Percentiles rank a stretch among this genome's conserved stretches.
Evolutionary conservation across 768 basidiomycete species (phyloP).

Genomic region (Psilocybe subaeruginosa): DNA sequence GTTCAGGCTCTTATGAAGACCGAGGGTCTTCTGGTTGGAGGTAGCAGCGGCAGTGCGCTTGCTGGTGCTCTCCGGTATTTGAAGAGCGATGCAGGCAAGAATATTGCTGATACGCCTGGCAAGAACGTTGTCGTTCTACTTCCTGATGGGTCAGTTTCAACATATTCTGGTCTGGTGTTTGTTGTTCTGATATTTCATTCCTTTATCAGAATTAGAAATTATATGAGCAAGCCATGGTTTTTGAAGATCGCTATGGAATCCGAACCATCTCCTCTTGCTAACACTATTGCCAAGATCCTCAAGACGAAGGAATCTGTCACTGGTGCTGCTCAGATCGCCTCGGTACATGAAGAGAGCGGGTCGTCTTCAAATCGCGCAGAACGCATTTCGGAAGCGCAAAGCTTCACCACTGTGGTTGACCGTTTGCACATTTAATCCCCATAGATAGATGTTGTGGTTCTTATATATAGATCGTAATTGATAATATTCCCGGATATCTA

Average conservation of each 20-base stretch:
- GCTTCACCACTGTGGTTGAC: no score
- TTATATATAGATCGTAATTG: no score
- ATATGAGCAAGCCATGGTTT: conserved; percentile 96
- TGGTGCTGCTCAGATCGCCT: neutral
- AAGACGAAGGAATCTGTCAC: conserved; percentile 14
- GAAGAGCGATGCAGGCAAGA: conserved; percentile 65
- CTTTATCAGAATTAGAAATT: conserved; percentile 76
- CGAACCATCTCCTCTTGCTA: conserved; percentile 56
- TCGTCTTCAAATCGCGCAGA: neutral
- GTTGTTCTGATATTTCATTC: conserved; percentile 6
- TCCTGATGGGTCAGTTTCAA: conserved; percentile 78
- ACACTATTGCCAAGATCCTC: conserved; percentile 40
- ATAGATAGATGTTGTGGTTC: no score
- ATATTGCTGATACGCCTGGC: conserved; percentile 66
- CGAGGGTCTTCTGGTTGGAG: conserved; percentile 92
- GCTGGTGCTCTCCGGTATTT: conserved; percentile 81
- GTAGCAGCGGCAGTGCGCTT: conserved; percentile 88
- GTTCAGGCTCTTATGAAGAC: conserved; percentile 76
- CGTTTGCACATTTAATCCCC: no score
- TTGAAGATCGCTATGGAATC: conserved; percentile 63
- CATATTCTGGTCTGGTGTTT: neutral
- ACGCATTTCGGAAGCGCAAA: neutral
- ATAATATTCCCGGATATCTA: no score
- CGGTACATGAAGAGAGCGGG: neutral
- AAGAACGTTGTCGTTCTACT: conserved; percentile 89